These are phyloP conservation scores for Monosporascus sp. DNA, from an alignment of 2,329 filamentous ascomycete species.

Conservation along the genomic window DNA sequence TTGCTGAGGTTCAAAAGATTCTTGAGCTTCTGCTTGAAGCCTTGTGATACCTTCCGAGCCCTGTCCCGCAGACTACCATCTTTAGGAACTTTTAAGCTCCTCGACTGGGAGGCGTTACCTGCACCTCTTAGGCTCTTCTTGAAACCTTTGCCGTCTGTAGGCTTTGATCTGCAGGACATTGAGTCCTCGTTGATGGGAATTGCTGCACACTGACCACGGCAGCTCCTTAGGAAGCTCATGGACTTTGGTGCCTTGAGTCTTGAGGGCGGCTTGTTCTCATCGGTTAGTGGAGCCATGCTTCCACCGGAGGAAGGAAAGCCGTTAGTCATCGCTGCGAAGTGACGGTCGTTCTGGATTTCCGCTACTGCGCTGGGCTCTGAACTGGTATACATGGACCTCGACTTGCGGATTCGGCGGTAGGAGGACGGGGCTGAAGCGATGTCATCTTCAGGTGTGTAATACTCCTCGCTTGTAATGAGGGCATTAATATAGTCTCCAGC, in stretches of 20 bases:
- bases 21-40: slow-evolving; percentile 57
- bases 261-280: slow-evolving; percentile 25
- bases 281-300: slow-evolving; percentile 1
- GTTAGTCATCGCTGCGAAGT: slow-evolving; percentile 5
- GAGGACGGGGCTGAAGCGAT: slow-evolving; percentile 42
- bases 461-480: slow-evolving; percentile 34
- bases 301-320: slow-evolving; percentile 4
- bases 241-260: slow-evolving; percentile 46
- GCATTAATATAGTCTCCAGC: slow-evolving; percentile 32
- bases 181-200: slow-evolving; percentile 25
- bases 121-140: slow-evolving; percentile 46
- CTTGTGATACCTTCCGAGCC: slow-evolving; percentile 57
- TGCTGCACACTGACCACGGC: slow-evolving; percentile 19
- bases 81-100: slow-evolving; percentile 14
- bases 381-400: slow-evolving; percentile 47
- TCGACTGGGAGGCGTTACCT: slow-evolving; percentile 35
- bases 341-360: slow-evolving; percentile 1
- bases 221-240: slow-evolving; percentile 45
- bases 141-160: slow-evolving; percentile 27
- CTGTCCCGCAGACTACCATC: slow-evolving; percentile 41
- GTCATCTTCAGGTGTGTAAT: slow-evolving; percentile 44
- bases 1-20: slow-evolving; percentile 45
- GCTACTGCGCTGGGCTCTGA: slow-evolving; percentile 14
- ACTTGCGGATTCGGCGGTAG: slow-evolving; percentile 47
- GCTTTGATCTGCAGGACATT: slow-evolving; percentile 36